Base-by-base conservation (phyloP, 2,329 filamentous ascomycete species). In the Diplodia seriata region DNA sequence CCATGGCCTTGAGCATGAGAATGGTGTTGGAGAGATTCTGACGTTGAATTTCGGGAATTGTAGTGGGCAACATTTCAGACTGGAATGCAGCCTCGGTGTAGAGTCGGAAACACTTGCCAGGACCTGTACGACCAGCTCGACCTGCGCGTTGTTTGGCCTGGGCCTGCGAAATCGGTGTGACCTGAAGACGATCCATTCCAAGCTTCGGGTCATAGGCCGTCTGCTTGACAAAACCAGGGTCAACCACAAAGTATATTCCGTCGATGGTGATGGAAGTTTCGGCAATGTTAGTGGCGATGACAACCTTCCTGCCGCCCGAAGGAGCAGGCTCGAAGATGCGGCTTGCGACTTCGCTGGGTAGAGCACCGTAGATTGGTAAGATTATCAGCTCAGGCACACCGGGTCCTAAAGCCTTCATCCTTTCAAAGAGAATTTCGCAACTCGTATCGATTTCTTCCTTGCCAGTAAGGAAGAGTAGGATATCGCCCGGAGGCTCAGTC, bases 251-350 rank as follows among this genome's bases (percentile, higher is more conserved):
- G 81, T 94, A 97, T 72, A 99, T 97, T 59, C 94, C 91, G 76
- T 99, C 95, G 71, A 99, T 98, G 0, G 95, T 99, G 75, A 99
- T 95, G 66, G 93, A 97, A 0, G 95, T 99, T 77, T 99, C 95
- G 0, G 95, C 95, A 75, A 99, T 99, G 74, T 99, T 99, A 43
- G 95, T 99, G 2, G 95, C 95, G 76, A 99, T 97, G 69, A 99
- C 93, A 1, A 98, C 93, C 79, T 99, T 99, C 67, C 95, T 87
- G 66, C 87, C 89, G 18, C 94, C 94, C 0, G 90, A 85, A 0
- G 94, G 93, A 0, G 95, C 92, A 2, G 94, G 94, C 36, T 99
- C 95, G 76, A 99, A 99, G 70, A 99, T 97, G 68, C 88, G 88
- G 73, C 91, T 95, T 76, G 97, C 94, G 84, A 97, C 94, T 78